Base-by-base conservation (phyloP, 164 flowering plant species). In the Pachysandra terminalis region DNA sequence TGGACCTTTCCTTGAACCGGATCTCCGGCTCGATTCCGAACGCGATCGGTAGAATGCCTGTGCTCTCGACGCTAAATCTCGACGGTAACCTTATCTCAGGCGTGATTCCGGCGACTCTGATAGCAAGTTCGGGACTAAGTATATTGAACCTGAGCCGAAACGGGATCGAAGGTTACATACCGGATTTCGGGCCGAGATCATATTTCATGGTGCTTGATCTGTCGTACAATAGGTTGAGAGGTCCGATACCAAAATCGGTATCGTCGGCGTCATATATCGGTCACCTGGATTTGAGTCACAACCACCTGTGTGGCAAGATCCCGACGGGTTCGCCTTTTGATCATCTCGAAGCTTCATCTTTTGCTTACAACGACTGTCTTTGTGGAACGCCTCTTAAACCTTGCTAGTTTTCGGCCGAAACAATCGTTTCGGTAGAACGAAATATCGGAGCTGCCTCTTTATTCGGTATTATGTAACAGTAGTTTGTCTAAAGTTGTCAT, bases 311-410 rank as follows among this genome's bases (percentile, higher is more conserved):
- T 51, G 97, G 97, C 5, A 67, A 48, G 62, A 93, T 93, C 52
- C 98, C 97, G 21, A 65, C 19, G 1, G 97, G 94, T 1, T 59
- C 87, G 6, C 96, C 93, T 23, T 91, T 89, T 67, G 83, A 85
- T 70, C 96, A 83, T 57, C 86, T 93, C 0, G 96, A 93, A 65
- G 94, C 93, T 25, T 73, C 93, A 19, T 86, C 93, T 57, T 93
- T 93, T 79, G 71, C 48, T 27, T 72, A 65, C 75, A 91, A 93
- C 66, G 88, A 83, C 26, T 93, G 98, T 62, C 87, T 93, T 1
- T 90, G 97, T 51, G 98, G 98, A 22, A 75, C 77, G 73, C 98
- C 97, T 17, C 86, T 93, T 0, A 80, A 52, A 40, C 68, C 71
- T 60, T 88, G 93, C 70, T 73, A 72, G 59, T 58, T 12, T 9